A percentile compares a stretch with the other conserved stretches of the same genome.
Evolutionary conservation across 306 rosid genomes (phyloP).

Genomic region (Castanospermum australe): DNA sequence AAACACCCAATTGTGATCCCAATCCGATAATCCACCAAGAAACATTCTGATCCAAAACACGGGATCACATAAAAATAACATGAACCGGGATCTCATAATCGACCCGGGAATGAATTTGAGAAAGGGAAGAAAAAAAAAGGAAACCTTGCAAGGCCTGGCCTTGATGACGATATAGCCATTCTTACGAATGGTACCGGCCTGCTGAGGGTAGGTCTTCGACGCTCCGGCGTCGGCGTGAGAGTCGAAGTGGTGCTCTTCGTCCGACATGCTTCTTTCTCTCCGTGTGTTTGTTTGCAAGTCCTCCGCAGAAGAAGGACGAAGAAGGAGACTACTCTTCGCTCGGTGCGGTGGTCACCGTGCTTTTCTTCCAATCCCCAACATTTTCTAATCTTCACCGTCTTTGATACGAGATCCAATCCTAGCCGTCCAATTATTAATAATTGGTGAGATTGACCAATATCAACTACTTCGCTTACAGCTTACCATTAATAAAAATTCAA

Average conservation of each 20-base stretch:
- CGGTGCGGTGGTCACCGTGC: constrained; percentile 18
- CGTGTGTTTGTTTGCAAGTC: too few relatives aligned
- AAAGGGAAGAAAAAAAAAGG: neutral
- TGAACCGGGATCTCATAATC: neutral
- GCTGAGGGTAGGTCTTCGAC: constrained; percentile 68
- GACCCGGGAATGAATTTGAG: neutral
- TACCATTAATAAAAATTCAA: too few relatives aligned
- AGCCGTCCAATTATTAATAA: too few relatives aligned
- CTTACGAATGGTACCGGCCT: constrained; percentile 74
- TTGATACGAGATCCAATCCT: neutral
- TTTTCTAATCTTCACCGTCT: neutral
- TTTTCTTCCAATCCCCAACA: neutral
- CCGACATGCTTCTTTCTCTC: constrained; percentile 46
- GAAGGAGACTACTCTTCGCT: neutral
- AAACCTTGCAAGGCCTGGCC: constrained; percentile 71
- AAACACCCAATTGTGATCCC: too few relatives aligned
- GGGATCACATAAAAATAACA: neutral
- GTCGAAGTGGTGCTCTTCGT: constrained; percentile 76
- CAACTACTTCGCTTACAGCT: too few relatives aligned
- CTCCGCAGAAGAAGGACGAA: neutral
- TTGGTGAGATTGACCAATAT: too few relatives aligned
- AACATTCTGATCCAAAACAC: too few relatives aligned
- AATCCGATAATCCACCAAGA: too few relatives aligned
- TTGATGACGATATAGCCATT: constrained; percentile 72
- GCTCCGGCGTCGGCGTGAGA: constrained; percentile 73